Conservation (phyloP, 768 basidiomycete species). For the Panus rudis region DNA sequence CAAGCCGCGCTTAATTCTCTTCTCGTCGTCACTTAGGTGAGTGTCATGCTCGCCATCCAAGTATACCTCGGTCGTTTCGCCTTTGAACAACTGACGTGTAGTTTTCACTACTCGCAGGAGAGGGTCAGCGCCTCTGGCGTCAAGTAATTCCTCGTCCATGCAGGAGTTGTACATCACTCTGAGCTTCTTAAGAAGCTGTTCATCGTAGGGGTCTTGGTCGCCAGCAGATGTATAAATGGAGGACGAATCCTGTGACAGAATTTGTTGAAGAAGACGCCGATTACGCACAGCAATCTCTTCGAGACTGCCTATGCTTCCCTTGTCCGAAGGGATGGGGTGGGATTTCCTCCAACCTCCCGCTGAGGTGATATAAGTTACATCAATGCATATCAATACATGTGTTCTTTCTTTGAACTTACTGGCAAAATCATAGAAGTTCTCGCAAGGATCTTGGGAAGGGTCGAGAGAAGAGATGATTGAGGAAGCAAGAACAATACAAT, state of each 20-base stretch:
- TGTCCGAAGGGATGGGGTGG: constrained; percentile 85
- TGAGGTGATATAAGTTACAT: no score
- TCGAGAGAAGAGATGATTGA: constrained; percentile 79
- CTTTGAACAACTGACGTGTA: constrained; percentile 53
- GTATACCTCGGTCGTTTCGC: constrained; percentile 37
- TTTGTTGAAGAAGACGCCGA: constrained; percentile 64
- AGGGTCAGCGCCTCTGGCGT: constrained; percentile 66
- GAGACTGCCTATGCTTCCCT: constrained; percentile 67
- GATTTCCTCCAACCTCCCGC: constrained; percentile 83
- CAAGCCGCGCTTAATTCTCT: constrained; percentile 41
- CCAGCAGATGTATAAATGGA: constrained; percentile 22
- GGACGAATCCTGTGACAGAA: constrained; percentile 47
- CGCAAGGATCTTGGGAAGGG: constrained; percentile 81
- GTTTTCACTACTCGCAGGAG: constrained; percentile 59
- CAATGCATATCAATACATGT: not conserved
- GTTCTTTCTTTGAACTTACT: constrained; percentile 46
- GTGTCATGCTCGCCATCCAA: constrained; percentile 1
- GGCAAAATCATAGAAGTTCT: constrained; percentile 90
- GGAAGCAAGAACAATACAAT: constrained; percentile 80
- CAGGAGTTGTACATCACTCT: constrained; percentile 76
- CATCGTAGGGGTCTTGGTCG: constrained; percentile 35
- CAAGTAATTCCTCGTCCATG: constrained; percentile 68
- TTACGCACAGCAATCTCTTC: constrained; percentile 68
- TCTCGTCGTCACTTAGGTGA: no score
- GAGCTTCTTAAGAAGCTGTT: constrained; percentile 54